Percentiles rank a stretch among this genome's conserved stretches.
These are phyloP conservation scores for Pelargonium exstipulatum DNA, from an alignment of 441 rosid species.

Conservation along the genomic window DNA sequence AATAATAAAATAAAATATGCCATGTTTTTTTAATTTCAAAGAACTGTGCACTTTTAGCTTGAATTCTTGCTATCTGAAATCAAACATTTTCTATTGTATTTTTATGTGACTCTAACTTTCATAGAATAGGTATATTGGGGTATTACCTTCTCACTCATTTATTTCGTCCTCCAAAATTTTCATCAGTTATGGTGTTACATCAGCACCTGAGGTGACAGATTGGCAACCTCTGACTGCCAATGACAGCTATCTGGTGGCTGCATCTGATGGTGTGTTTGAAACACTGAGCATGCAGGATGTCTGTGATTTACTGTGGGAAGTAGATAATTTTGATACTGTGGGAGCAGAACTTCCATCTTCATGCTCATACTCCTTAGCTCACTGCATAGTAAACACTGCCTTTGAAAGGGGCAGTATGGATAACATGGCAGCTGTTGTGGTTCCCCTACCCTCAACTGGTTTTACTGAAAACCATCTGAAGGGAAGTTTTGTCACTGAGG, in stretches of 20 bases:
- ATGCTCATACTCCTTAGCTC: constrained; percentile 70
- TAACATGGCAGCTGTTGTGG: constrained; percentile 77
- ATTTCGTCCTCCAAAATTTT: constrained; percentile 16
- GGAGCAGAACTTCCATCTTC: constrained; percentile 47
- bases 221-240: constrained; percentile 67
- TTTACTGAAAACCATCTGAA: constrained; percentile 36
- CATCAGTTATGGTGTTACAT: constrained; percentile 77
- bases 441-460: constrained; percentile 51
- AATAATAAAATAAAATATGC: too few relatives aligned
- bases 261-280: constrained; percentile 93
- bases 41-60: background rate
- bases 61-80: constrained; percentile 12
- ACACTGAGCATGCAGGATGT: constrained; percentile 69
- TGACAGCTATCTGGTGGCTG: constrained; percentile 83
- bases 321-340: constrained; percentile 31
- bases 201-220: constrained; percentile 83
- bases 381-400: constrained; percentile 71
- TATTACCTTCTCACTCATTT: background rate
- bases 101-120: background rate
- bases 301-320: constrained; percentile 75
- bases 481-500: constrained; percentile 36
- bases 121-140: constrained; percentile 6
- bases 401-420: constrained; percentile 76
- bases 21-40: background rate
- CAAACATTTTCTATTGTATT: background rate